Percentiles rank a stretch among this genome's conserved stretches.
Evolutionary conservation across 202 grass and related monocot species (phyloP).

Genomic region (Alloteropsis angusta): DNA sequence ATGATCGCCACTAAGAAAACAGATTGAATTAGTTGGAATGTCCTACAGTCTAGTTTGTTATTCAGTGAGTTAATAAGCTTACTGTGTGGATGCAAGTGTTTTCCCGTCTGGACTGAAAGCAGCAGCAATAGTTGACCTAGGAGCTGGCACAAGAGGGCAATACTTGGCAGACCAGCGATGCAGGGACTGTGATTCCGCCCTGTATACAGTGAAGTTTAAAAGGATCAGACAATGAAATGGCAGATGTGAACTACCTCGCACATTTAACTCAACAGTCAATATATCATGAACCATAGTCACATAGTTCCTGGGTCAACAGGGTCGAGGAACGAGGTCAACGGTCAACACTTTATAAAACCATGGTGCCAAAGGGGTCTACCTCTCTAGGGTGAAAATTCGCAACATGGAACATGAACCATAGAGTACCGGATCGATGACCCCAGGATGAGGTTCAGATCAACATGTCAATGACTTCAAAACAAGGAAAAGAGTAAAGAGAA

Average conservation of each 20-base stretch:
- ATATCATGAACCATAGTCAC: too few relatives aligned
- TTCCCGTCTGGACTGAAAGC: constrained; percentile 96
- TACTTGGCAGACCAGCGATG: constrained; percentile 71
- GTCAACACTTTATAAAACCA: too few relatives aligned
- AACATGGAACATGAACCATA: too few relatives aligned
- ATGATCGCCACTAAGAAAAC: constrained; percentile 75
- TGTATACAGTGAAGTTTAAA: constrained; percentile 19
- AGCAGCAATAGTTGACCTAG: constrained; percentile 97
- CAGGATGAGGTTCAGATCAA: too few relatives aligned
- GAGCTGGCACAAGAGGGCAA: constrained; percentile 84
- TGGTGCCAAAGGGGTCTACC: too few relatives aligned
- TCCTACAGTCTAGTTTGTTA: constrained; percentile 15
- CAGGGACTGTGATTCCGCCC: constrained; percentile 88
- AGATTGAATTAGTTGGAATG: constrained; percentile 30
- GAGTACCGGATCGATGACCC: too few relatives aligned
- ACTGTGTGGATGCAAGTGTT: constrained; percentile 97
- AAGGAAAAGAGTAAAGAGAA: too few relatives aligned
- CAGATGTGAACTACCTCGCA: constrained; percentile 1
- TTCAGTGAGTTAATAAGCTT: constrained; percentile 33
- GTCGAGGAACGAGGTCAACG: too few relatives aligned
- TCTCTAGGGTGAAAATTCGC: too few relatives aligned
- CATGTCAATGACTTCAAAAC: too few relatives aligned
- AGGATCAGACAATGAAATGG: not conserved
- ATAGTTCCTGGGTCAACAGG: too few relatives aligned
- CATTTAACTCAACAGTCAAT: not conserved